Conservation (phyloP, 768 basidiomycete species). For the Leccinum incarnatum region DNA sequence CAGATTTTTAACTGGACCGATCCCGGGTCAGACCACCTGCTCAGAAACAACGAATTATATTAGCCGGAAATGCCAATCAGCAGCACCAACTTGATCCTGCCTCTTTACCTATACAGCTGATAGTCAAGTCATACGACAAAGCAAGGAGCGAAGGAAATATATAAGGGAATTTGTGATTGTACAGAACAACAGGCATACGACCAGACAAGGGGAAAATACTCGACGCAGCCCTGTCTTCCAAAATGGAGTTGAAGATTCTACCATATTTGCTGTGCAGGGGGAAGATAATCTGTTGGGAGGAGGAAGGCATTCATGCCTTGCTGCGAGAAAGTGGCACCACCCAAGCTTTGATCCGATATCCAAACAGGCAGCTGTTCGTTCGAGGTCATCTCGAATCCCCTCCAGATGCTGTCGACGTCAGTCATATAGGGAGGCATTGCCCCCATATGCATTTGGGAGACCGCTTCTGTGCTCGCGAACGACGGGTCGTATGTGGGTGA, state of each 20-base stretch:
- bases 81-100: slow-evolving; percentile 6
- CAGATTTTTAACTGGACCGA: slow-evolving; percentile 17
- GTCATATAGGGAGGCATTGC: slow-evolving; percentile 23
- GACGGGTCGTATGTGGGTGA: slow-evolving; percentile 54
- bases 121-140: slow-evolving; percentile 11
- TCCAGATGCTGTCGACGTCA: slow-evolving; percentile 67
- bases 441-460: slow-evolving; percentile 34
- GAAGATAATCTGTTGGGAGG: slow-evolving; percentile 71
- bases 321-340: slow-evolving; percentile 71
- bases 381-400: slow-evolving; percentile 68
- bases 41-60: background rate
- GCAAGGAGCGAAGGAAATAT: slow-evolving; percentile 12
- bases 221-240: slow-evolving; percentile 7
- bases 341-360: slow-evolving; percentile 82
- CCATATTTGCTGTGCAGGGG: slow-evolving; percentile 74
- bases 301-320: slow-evolving; percentile 86
- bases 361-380: slow-evolving; percentile 80
- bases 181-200: slow-evolving; percentile 24
- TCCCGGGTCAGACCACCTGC: slow-evolving; percentile 3
- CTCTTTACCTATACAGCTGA: background rate
- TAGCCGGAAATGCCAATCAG: background rate
- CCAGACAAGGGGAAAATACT: slow-evolving; percentile 18
- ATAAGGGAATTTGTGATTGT: slow-evolving; percentile 21
- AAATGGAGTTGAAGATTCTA: slow-evolving; percentile 30
- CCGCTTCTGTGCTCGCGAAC: slow-evolving; percentile 34